phyloP scores from a whole-genome alignment of 768 basidiomycete genomes.

The Mycena venus region DNA sequence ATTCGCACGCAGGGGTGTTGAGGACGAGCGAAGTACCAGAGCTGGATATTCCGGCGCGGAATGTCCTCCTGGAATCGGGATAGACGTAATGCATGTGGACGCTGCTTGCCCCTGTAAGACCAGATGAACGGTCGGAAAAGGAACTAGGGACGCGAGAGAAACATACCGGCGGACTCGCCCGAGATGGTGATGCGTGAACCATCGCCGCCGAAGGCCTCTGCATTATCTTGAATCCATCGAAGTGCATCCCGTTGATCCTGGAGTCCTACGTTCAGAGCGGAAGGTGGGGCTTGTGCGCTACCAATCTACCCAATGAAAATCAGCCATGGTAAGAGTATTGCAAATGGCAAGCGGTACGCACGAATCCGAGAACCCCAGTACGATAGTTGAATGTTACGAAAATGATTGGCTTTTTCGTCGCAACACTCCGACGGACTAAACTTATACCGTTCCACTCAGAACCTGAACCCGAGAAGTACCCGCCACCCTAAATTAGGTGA shows the following conservation, averaged over 20 bases:
- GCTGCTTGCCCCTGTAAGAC: background rate
- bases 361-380: conserved; percentile 4
- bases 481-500: background rate
- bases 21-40: background rate
- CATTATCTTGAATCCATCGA: conserved; percentile 11
- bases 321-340: background rate
- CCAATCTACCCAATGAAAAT: background rate
- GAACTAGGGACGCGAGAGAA: background rate
- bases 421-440: background rate
- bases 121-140: background rate
- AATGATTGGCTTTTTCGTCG: conserved; percentile 1
- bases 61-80: background rate
- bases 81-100: conserved; percentile 10
- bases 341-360: background rate
- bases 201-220: background rate
- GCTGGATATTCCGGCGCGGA: conserved; percentile 6
- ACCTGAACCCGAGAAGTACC: background rate
- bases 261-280: background rate
- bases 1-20: background rate
- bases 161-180: conserved; percentile 1
- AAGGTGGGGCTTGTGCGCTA: background rate
- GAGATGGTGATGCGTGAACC: background rate
- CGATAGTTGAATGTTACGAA: conserved; percentile 13
- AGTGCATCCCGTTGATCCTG: background rate
- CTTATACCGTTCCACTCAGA: conserved; percentile 3